Conservation (phyloP, 768 basidiomycete species). For the Sistotremastrum niveocremeum region DNA sequence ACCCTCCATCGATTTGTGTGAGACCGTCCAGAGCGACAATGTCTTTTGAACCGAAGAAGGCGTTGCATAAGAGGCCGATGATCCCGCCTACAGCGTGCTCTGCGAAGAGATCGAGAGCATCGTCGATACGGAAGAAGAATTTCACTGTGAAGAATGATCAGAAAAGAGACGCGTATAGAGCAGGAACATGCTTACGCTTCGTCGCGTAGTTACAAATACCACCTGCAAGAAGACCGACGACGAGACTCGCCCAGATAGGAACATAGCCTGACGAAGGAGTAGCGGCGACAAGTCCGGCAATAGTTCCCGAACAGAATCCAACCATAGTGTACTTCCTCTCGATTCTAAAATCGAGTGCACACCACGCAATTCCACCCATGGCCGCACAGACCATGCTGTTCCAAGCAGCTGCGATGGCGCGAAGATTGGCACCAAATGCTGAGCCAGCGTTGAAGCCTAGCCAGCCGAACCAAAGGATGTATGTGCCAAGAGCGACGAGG, state of each 20-base stretch:
- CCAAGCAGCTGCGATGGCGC: constrained; percentile 75
- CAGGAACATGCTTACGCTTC: constrained; percentile 36
- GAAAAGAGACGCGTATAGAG: neutral
- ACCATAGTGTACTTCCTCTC: constrained; percentile 82
- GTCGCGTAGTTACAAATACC: constrained; percentile 74
- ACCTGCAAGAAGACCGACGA: constrained; percentile 64
- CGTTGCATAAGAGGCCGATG: constrained; percentile 59
- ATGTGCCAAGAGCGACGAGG: constrained; percentile 70
- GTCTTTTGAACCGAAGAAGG: constrained; percentile 53
- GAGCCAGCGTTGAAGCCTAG: constrained; percentile 87
- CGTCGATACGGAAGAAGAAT: constrained; percentile 59
- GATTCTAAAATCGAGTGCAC: constrained; percentile 61
- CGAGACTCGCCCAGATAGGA: constrained; percentile 60
- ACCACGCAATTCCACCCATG: constrained; percentile 75
- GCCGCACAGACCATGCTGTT: constrained; percentile 82
- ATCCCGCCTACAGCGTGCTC: constrained; percentile 82
- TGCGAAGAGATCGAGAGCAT: constrained; percentile 85
- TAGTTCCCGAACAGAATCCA: constrained; percentile 84
- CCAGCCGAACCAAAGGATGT: constrained; percentile 75
- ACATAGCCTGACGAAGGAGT: constrained; percentile 81
- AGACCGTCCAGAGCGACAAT: constrained; percentile 61
- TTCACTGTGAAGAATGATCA: constrained; percentile 36
- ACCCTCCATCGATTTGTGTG: constrained; percentile 41
- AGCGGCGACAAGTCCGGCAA: constrained; percentile 79
- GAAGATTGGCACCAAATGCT: constrained; percentile 77